Evolutionary conservation across 192 early-diverging fungal species (phyloP), one percentile per base, ranked within the genome.

Genomic region (Backusella sp.): DNA sequence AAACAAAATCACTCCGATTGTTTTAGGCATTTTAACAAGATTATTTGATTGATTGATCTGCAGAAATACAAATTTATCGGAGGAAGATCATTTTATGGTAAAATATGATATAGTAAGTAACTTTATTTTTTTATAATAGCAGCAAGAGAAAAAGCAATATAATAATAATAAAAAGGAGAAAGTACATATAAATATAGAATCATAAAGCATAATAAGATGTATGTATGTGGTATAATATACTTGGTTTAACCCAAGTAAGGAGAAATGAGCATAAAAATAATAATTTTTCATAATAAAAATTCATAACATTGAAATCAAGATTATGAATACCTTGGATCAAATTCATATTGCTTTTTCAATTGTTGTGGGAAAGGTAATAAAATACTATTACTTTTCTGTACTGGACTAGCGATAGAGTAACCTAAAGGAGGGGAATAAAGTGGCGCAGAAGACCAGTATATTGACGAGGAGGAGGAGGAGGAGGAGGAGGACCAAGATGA

Each of bases 101-200:
- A 62, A 62, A 62, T 62, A 14, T 14, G 42, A 44, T 44, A 17
- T 17, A 56, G 21, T 7, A 56, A 62, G 26, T 12, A 62, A 62
- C 21, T 28, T 28, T 62, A 28, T 28, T 62, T 59, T 59, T 59
- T 62, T 28, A 62, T 26, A 62, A 56, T 23, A 56, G 21, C 1
- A 23, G 23, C 0, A 62, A 26, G 9, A 23, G 23, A 14, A 62
- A 21, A 28, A 28, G 0, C 21, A 62, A 62, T 62, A 62, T 28
- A 62, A 4, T 28, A 62, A 62, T 62, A 62, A 56, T 21, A 62
- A 62, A 62, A 62, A 62, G 56, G 56, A 14, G 56, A 62, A 62
- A 62, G 53, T 62, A 62, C 56, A 62, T 62, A 62, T 62, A 62
- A 28, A 62, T 28, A 62, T 28, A 62, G 56, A 62, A 62, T 62